A percentile compares a stretch with the other conserved stretches of the same genome.
Conservation (phyloP, 2,329 filamentous ascomycete species). For the Rhinocladiella similis region DNA sequence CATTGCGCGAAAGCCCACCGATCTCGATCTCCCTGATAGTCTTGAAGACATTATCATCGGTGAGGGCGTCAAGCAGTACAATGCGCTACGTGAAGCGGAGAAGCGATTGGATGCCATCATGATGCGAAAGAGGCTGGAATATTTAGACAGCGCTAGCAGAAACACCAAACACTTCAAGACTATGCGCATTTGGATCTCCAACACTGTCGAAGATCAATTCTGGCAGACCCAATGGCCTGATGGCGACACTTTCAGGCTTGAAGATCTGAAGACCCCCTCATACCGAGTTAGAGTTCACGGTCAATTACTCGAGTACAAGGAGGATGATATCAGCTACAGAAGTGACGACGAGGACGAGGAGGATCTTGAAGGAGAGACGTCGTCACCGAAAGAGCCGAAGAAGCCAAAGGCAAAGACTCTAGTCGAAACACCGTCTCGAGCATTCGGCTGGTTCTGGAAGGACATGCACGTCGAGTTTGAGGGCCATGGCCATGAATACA, state of each 20-base stretch:
- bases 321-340: constrained; percentile 54
- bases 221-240: constrained; percentile 74
- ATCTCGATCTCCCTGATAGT: constrained; percentile 91
- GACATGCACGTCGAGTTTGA: constrained; percentile 54
- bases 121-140: constrained; percentile 89
- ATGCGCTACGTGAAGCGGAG: constrained; percentile 81
- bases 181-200: constrained; percentile 90
- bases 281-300: constrained; percentile 94
- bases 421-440: constrained; percentile 35
- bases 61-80: constrained; percentile 79
- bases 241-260: constrained; percentile 78
- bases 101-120: constrained; percentile 86
- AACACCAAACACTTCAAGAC: constrained; percentile 79
- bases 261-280: constrained; percentile 71
- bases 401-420: constrained; percentile 30
- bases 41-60: constrained; percentile 80
- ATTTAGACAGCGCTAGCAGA: constrained; percentile 76
- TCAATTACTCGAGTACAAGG: constrained; percentile 71
- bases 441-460: constrained; percentile 54
- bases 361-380: constrained; percentile 36
- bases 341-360: constrained; percentile 43
- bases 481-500: constrained; percentile 37
- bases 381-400: constrained; percentile 29
- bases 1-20: constrained; percentile 84
- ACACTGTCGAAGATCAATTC: constrained; percentile 89